Evolutionary conservation across 2,329 filamentous ascomycete genomes (phyloP), one percentile per base, ranked within the genome.

Genomic region (Cercospora sp.): DNA sequence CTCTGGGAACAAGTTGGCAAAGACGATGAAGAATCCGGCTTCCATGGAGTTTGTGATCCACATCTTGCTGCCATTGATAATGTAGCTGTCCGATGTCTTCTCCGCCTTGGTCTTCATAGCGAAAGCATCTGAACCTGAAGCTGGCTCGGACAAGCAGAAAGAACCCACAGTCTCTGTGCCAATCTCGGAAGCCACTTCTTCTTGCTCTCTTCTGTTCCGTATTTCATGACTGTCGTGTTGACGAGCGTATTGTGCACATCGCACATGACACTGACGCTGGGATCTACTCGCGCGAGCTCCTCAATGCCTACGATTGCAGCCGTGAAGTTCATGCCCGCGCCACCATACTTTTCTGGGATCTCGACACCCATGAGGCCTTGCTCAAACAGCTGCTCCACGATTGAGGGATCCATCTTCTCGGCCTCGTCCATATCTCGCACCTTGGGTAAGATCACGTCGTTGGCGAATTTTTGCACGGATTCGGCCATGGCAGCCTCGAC

Each of bases 21-120:
- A 99, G 67, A 99, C 95, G 77, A 99, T 94, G 84, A 97, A 99
- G 84, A 98, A 90, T 69, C 89, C 89, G 21, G 95, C 91, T 83
- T 99, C 95, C 84, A 94, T 90, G 61, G 91, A 91, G 86, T 99
- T 99, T 71, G 95, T 99, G 82, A 99, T 99, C 95, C 95, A 99
- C 95, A 99, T 99, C 88, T 99, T 99, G 81, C 88, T 89, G 61
- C 95, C 95, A 69, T 88, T 91, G 81, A 99, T 91, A 81, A 86
- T 90, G 84, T 94, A 99, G 37, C 94, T 93, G 72, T 89, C 87
- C 24, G 88, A 85, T 0, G 92, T 95, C 85, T 94, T 92, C 67
- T 88, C 89, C 53, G 95, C 95, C 80, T 92, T 94, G 66, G 95
- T 98, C 74, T 93, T 91, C 72, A 99, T 86, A 1, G 96, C 96